Evolutionary conservation across 495 filamentous ascomycete species (phyloP), one percentile per base, ranked within the genome.

Genomic region (Staphylotrichum tortipilum): DNA sequence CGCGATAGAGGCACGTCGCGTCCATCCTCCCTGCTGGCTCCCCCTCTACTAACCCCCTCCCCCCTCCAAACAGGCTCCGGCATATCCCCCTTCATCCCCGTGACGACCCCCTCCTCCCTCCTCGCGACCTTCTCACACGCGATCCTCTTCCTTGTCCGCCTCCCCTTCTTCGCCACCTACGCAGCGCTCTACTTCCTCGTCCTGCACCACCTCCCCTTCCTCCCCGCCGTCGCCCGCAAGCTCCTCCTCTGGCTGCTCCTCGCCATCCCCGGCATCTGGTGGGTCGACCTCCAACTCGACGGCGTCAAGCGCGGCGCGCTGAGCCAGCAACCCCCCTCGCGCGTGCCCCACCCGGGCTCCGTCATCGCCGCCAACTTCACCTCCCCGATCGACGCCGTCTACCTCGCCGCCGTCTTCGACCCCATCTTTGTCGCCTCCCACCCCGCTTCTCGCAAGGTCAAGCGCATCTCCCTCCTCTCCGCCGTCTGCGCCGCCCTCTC

Each of bases 341-440:
- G 85, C 14, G 78, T 97, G 1, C 94, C 92, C 0, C 78, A 81
- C 44, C 79, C 83, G 6, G 76, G 80, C 3, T 81, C 80, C 24
- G 71, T 99, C 49, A 94, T 99, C 57, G 89, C 90, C 35, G 85
- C 84, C 40, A 89, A 87, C 41, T 89, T 86, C 61, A 96, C 89
- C 24, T 91, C 85, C 1, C 92, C 92, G 2, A 79, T 99, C 61
- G 92, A 99, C 63, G 84, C 87, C 4, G 70, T 99, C 29, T 97
- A 97, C 65, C 81, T 99, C n/a, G 88, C 91, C 38, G 89, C 89
- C 26, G 88, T 98, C 58, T 98, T 96, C 70, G 88, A 94, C 66
- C 90, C 90, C 17, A 75, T 99, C 64, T 97, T 99, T 70, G 91
- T 88, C 29, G 75, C 82, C 15, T 84, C 79, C 9, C 94, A 88